Conservation (phyloP, 78 protist species). For the Polysphondylium violaceum region DNA sequence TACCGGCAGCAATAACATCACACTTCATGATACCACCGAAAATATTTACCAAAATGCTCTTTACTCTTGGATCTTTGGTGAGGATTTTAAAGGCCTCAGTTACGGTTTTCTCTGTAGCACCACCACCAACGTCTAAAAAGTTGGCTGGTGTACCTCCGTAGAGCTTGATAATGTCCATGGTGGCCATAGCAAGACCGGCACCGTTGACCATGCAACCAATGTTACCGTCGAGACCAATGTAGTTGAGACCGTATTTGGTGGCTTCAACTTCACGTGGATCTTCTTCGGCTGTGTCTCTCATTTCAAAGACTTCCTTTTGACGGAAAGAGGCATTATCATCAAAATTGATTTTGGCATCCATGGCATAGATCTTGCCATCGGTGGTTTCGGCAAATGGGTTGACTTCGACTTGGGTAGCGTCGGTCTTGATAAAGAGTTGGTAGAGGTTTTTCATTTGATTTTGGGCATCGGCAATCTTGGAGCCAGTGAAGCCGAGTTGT, state of each 20-base stretch:
- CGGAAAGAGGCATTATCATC: constrained; percentile 99
- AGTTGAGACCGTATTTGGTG: constrained; percentile 94
- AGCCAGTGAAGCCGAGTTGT: constrained; percentile 79
- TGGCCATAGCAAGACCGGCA: constrained; percentile 99
- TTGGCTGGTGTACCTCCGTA: constrained; percentile 98
- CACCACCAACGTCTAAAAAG: constrained; percentile 99
- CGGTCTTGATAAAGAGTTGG: constrained; percentile 57
- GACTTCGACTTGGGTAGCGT: constrained; percentile 94
- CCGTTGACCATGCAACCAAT: constrained; percentile 99
- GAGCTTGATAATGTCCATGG: constrained; percentile 97
- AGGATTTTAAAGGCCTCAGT: constrained; percentile 96
- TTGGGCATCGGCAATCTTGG: constrained; percentile 44
- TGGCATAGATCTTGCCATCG: constrained; percentile 88
- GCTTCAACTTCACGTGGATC: constrained; percentile 97
- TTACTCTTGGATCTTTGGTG: constrained; percentile 80
- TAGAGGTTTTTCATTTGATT: constrained; percentile 76
- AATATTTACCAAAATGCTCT: constrained; percentile 94
- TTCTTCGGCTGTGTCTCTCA: constrained; percentile 93
- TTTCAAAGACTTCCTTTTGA: constrained; percentile 90
- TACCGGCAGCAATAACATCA: constrained; percentile 94
- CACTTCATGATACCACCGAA: constrained; percentile 97
- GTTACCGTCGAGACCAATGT: constrained; percentile 98
- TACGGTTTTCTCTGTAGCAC: constrained; percentile 90
- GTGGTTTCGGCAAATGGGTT: constrained; percentile 96
- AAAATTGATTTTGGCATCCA: constrained; percentile 97